Conservation (phyloP, 2,329 filamentous ascomycete genomes). For the Calonectria pteridis region DNA sequence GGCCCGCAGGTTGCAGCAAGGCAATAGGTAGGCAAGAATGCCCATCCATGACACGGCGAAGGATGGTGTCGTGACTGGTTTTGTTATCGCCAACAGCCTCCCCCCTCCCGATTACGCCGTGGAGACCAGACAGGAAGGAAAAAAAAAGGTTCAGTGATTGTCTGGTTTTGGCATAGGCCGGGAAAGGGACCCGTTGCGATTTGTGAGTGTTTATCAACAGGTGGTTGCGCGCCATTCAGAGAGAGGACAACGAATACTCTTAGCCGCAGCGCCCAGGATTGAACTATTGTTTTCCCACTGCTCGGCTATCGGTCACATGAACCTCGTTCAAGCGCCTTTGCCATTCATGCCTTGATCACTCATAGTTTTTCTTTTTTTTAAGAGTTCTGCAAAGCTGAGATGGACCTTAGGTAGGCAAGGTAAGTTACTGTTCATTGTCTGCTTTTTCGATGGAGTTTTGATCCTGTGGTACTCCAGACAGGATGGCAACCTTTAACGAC, state of each 20-base stretch:
- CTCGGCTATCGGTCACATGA: not conserved
- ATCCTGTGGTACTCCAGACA: not conserved
- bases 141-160: not conserved
- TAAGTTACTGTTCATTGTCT: not conserved
- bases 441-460: not conserved
- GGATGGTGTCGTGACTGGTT: not conserved
- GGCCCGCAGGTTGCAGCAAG: not conserved
- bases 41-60: not conserved
- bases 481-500: not conserved
- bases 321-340: not conserved
- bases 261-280: not conserved
- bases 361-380: no score
- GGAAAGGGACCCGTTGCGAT: not conserved
- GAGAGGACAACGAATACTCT: not conserved
- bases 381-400: not conserved
- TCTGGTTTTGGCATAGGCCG: not conserved
- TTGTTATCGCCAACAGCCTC: not conserved
- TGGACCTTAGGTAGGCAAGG: not conserved
- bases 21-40: not conserved
- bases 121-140: not conserved
- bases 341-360: not conserved
- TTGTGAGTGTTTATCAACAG: not conserved
- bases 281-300: not conserved
- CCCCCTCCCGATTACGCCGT: not conserved
- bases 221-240: not conserved